Conservation (phyloP, 1,139 yeast genomes). For the Saccharomyces hybrid region DNA sequence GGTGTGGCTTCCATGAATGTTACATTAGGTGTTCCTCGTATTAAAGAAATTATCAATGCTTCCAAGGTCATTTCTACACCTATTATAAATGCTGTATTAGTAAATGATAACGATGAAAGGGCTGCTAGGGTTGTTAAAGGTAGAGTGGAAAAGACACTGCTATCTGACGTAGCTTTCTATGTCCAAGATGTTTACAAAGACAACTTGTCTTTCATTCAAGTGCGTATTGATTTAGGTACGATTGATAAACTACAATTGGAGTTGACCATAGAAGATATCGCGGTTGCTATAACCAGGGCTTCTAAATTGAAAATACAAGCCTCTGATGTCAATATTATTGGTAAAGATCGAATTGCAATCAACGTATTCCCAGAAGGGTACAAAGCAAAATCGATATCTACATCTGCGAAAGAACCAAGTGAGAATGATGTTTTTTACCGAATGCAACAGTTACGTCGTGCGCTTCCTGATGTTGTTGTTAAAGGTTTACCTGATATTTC, state of each 20-base stretch:
- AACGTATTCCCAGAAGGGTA: slow-evolving; percentile 52
- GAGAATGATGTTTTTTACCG: slow-evolving; percentile 70
- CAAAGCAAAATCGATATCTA: slow-evolving; percentile 35
- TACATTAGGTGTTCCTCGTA: slow-evolving; percentile 98
- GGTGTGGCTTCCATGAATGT: slow-evolving; percentile 99
- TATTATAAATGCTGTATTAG: slow-evolving; percentile 87
- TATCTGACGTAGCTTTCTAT: slow-evolving; percentile 78
- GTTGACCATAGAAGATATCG: slow-evolving; percentile 76
- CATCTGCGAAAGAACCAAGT: slow-evolving; percentile 38
- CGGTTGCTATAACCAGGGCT: slow-evolving; percentile 70
- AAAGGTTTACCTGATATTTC: slow-evolving; percentile 88
- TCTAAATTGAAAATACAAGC: slow-evolving; percentile 81
- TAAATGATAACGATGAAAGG: slow-evolving; percentile 88
- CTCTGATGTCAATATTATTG: slow-evolving; percentile 62
- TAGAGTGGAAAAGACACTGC: slow-evolving; percentile 83
- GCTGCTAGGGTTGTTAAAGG: slow-evolving; percentile 99
- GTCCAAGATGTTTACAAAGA: slow-evolving; percentile 92
- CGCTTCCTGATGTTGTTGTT: slow-evolving; percentile 77
- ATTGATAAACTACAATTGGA: slow-evolving; percentile 88
- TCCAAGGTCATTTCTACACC: slow-evolving; percentile 94
- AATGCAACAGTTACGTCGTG: slow-evolving; percentile 82
- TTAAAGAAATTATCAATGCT: slow-evolving; percentile 95
- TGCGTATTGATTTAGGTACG: slow-evolving; percentile 74
- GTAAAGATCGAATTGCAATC: slow-evolving; percentile 65
- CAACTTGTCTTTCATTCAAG: slow-evolving; percentile 67